Percentiles rank a stretch among this genome's conserved stretches.
These are phyloP conservation scores for Pythium apleroticum DNA, from an alignment of 352 stramenopile genomes.

Conservation along the genomic window DNA sequence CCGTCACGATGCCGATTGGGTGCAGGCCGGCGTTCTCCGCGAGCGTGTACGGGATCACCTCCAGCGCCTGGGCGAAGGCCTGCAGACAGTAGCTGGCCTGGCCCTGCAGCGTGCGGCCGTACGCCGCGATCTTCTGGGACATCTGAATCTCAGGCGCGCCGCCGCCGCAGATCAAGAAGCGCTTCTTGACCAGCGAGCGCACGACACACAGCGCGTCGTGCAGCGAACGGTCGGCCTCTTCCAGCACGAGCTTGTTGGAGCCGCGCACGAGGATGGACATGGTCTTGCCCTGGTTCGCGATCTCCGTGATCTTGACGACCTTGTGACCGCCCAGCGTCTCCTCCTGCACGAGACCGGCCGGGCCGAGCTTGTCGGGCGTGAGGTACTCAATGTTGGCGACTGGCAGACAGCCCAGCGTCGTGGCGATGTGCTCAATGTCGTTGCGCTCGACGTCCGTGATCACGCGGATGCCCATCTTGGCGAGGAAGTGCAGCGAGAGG, in stretches of 20 bases:
- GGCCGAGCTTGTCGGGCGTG: slow-evolving; percentile 96
- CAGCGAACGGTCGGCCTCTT: slow-evolving; percentile 97
- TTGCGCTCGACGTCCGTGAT: slow-evolving; percentile 98
- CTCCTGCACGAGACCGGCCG: slow-evolving; percentile 94
- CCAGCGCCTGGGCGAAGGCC: slow-evolving; percentile 96
- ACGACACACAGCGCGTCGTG: slow-evolving; percentile 99
- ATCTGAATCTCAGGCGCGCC: slow-evolving; percentile 97
- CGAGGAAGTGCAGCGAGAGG: slow-evolving; percentile 98
- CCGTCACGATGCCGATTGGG: slow-evolving; percentile 98
- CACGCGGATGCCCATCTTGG: slow-evolving; percentile 99
- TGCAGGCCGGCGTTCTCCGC: slow-evolving; percentile 99
- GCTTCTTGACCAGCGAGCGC: slow-evolving; percentile 98
- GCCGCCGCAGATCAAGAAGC: slow-evolving; percentile 97
- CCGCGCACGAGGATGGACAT: slow-evolving; percentile 98
- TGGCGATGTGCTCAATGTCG: slow-evolving; percentile 99
- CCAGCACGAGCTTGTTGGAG: slow-evolving; percentile 98
- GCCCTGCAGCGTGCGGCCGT: slow-evolving; percentile 91
- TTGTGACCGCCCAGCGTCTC: slow-evolving; percentile 95
- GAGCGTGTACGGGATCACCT: slow-evolving; percentile 99
- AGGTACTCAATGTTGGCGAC: slow-evolving; percentile 99
- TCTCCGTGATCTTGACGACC: slow-evolving; percentile 99
- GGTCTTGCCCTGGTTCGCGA: slow-evolving; percentile 94
- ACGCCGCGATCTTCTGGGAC: slow-evolving; percentile 92
- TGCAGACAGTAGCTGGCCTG: slow-evolving; percentile 97
- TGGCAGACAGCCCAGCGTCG: slow-evolving; percentile 94